These are phyloP conservation scores for Chaetoscypha palmicola DNA, from an alignment of 2,329 filamentous ascomycete genomes.

Conservation along the genomic window DNA sequence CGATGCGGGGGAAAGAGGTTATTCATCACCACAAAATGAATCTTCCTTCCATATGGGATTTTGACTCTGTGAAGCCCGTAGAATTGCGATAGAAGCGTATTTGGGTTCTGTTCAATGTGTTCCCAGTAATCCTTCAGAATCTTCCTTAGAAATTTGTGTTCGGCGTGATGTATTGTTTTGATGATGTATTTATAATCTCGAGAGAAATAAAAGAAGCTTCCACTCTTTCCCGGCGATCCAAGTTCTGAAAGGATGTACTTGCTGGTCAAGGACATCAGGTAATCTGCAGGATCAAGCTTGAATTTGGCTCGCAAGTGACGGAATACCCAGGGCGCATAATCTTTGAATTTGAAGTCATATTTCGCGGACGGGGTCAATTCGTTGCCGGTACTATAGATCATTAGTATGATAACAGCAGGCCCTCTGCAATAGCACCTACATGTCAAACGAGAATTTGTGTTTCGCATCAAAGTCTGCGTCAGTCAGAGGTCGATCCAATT, in stretches of 20 bases:
- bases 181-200: slow-evolving; percentile 99
- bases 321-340: slow-evolving; percentile 99
- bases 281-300: slow-evolving; percentile 90
- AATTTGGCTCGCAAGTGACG: slow-evolving; percentile 83
- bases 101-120: slow-evolving; percentile 87
- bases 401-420: slow-evolving; percentile 30
- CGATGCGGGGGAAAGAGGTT: slow-evolving; percentile 96
- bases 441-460: slow-evolving; percentile 98
- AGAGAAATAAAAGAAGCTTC: slow-evolving; percentile 99
- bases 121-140: slow-evolving; percentile 88
- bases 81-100: slow-evolving; percentile 95
- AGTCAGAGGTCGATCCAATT: slow-evolving; percentile 83
- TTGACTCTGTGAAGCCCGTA: slow-evolving; percentile 97
- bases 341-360: slow-evolving; percentile 99
- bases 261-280: slow-evolving; percentile 94
- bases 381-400: slow-evolving; percentile 67
- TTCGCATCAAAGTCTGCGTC: slow-evolving; percentile 88
- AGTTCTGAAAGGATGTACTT: slow-evolving; percentile 98
- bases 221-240: slow-evolving; percentile 94
- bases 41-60: slow-evolving; percentile 96
- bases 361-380: slow-evolving; percentile 96
- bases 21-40: slow-evolving; percentile 99
- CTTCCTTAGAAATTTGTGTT: slow-evolving; percentile 81
- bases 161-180: slow-evolving; percentile 96
- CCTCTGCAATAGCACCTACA: slow-evolving; percentile 50